phyloP scores from a whole-genome alignment of 73 alveolate genomes.

The Paramecium tetraurelia region DNA sequence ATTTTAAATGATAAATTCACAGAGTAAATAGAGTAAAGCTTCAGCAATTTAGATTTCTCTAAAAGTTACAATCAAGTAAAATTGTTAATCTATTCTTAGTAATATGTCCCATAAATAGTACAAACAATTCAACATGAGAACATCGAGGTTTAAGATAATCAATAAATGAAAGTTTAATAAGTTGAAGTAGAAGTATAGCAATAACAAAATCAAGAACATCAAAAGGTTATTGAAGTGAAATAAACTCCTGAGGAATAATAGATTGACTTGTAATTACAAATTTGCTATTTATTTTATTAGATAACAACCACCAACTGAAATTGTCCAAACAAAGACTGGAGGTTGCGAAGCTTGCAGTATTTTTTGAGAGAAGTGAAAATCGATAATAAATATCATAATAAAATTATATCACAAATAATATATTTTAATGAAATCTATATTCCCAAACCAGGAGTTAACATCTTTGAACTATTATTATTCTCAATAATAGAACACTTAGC shows the following conservation, averaged over 20 bases:
- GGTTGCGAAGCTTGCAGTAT: constrained; percentile 11
- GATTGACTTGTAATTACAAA: not conserved
- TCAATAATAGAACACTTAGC: too few species aligned
- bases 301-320: constrained; percentile 3
- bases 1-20: constrained; percentile 25
- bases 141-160: not conserved
- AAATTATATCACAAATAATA: not conserved
- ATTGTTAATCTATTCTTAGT: not conserved
- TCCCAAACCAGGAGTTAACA: not conserved
- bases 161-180: not conserved
- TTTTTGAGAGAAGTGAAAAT: not conserved
- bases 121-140: not conserved
- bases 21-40: not conserved
- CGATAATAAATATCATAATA: not conserved
- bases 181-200: not conserved
- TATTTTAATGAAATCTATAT: not conserved
- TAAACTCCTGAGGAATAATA: not conserved
- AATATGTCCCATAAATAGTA: not conserved
- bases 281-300: not conserved
- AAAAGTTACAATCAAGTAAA: not conserved
- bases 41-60: constrained; percentile 17
- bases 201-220: not conserved
- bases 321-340: not conserved
- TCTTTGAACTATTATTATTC: not conserved
- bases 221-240: not conserved